Evolutionary conservation across 2,329 filamentous ascomycete species (phyloP).

Genomic region (Zalaria obscura): DNA sequence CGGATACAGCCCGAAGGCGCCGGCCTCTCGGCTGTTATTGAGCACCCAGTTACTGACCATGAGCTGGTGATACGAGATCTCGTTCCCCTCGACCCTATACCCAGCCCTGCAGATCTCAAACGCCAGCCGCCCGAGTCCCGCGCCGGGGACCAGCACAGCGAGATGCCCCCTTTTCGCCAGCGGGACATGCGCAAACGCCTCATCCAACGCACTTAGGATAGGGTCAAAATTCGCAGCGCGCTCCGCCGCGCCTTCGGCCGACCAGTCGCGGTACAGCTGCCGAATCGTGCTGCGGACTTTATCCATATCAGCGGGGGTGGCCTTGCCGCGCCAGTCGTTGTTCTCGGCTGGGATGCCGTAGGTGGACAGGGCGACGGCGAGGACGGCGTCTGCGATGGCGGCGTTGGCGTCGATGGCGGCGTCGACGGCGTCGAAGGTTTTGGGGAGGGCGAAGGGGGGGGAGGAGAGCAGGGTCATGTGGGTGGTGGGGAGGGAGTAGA

Average conservation of each 20-base stretch:
- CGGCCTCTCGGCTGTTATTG: conserved; percentile 47
- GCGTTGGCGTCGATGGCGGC: conserved; percentile 82
- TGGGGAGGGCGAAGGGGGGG: conserved; percentile 70
- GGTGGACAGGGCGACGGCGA: conserved; percentile 51
- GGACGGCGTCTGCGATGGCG: conserved; percentile 64
- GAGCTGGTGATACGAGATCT: conserved; percentile 96
- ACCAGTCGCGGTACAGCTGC: conserved; percentile 95
- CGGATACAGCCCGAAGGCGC: conserved; percentile 62
- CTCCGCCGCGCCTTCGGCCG: conserved; percentile 59
- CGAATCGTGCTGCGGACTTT: conserved; percentile 86
- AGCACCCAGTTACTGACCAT: conserved; percentile 67
- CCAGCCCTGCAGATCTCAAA: conserved; percentile 70
- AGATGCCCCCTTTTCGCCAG: conserved; percentile 23
- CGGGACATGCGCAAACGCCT: conserved; percentile 23
- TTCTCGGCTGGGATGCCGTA: conserved; percentile 42
- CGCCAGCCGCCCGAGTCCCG: conserved; percentile 75
- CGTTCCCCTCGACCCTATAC: conserved; percentile 68
- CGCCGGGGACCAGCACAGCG: conserved; percentile 69
- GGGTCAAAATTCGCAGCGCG: conserved; percentile 64
- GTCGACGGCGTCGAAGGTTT: conserved; percentile 66
- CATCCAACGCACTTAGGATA: conserved; percentile 50
- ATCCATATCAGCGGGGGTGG: conserved; percentile 63
- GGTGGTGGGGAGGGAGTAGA: conserved; percentile 73
- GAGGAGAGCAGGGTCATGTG: conserved; percentile 75
- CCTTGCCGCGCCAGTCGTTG: conserved; percentile 52